A percentile compares a stretch with the other conserved stretches of the same genome.
Conservation (phyloP, 2,329 filamentous ascomycete genomes). For the Neurospora sp. region DNA sequence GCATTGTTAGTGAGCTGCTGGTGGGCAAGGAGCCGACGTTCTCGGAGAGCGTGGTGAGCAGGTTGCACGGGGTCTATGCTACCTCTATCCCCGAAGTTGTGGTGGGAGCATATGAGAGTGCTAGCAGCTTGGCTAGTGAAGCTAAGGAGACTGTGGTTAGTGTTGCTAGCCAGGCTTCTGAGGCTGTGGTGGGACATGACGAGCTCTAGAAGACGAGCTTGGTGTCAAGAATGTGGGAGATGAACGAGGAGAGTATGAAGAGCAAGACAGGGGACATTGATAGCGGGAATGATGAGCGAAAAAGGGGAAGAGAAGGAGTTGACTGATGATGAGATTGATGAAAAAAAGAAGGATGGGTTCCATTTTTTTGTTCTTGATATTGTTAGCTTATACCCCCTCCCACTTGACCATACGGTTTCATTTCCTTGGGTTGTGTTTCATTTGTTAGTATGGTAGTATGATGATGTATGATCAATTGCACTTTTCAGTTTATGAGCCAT, state of each 20-base stretch:
- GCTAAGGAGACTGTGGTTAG: slow-evolving; percentile 20
- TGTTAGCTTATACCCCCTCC: neutral
- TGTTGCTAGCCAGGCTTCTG: slow-evolving; percentile 24
- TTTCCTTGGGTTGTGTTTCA: neutral
- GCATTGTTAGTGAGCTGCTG: slow-evolving; percentile 67
- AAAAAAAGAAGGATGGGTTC: neutral
- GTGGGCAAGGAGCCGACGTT: slow-evolving; percentile 70
- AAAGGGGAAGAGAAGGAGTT: neutral
- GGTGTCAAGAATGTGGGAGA: neutral
- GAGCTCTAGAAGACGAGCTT: neutral
- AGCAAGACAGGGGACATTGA: no score
- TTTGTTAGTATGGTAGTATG: neutral
- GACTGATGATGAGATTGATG: neutral
- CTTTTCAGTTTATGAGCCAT: neutral
- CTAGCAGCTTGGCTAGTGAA: slow-evolving; percentile 32
- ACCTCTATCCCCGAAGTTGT: slow-evolving; percentile 25
- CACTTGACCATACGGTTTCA: neutral
- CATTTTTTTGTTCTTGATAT: neutral
- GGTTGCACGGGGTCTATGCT: slow-evolving; percentile 62
- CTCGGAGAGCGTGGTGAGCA: slow-evolving; percentile 67
- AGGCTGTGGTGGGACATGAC: slow-evolving; percentile 9
- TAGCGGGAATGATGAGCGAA: neutral
- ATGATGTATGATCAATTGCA: neutral
- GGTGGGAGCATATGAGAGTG: slow-evolving; percentile 39
- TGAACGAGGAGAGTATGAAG: neutral